Percentiles rank a stretch among this genome's conserved stretches.
These are phyloP conservation scores for Trypanosoma platydactyli DNA, from an alignment of 208 protist genomes.

Conservation along the genomic window DNA sequence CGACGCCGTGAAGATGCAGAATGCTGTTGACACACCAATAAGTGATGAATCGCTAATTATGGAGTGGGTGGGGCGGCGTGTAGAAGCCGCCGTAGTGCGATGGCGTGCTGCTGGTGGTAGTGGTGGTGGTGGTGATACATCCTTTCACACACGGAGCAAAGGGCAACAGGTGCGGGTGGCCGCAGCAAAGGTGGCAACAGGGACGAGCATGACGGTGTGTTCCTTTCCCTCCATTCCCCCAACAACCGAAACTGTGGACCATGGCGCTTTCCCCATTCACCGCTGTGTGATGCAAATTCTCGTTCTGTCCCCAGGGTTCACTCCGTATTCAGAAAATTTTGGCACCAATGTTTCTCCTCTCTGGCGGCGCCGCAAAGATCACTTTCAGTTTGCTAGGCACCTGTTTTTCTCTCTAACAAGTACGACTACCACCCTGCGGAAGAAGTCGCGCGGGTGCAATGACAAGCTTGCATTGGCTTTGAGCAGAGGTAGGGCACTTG, in stretches of 20 bases:
- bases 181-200: background rate
- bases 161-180: background rate
- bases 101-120: background rate
- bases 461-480: background rate
- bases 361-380: background rate
- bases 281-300: conserved; percentile 26
- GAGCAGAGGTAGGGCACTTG: conserved; percentile 5
- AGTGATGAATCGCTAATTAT: background rate
- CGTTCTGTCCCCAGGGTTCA: background rate
- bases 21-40: background rate
- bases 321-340: background rate
- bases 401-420: conserved; percentile 23
- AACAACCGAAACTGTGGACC: conserved; percentile 14
- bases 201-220: background rate
- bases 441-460: background rate
- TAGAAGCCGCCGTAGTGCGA: conserved; percentile 15
- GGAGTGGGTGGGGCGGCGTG: conserved; percentile 8
- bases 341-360: too few relatives aligned
- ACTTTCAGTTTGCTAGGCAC: conserved; percentile 35
- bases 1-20: background rate
- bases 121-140: too few relatives aligned
- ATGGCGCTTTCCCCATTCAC: conserved; percentile 9
- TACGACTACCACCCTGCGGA: background rate
- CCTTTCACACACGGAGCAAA: background rate
- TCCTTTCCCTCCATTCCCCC: conserved; percentile 21